Base-by-base conservation (phyloP, 805 yeast genomes). In the Candida morakotiae region DNA sequence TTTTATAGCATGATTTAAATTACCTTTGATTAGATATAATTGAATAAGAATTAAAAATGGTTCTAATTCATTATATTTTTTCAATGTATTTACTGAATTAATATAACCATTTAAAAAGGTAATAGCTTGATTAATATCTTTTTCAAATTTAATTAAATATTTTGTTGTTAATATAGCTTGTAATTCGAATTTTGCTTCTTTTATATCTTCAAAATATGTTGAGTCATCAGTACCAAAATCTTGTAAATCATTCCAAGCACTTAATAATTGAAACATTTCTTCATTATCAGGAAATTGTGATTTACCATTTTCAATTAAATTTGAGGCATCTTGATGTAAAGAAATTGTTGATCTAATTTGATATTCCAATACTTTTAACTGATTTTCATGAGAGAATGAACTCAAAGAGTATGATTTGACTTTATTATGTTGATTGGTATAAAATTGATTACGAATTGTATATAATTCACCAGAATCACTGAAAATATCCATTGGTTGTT, bases 361-460 rank as follows among this genome's bases (percentile, higher is more conserved):
- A 44, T 42, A 65, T 36, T 62, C 69, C 42, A 65, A 47, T n/a
- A 60, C 71, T 40, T 64, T 63, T 31, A 63, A 43, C 43, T 60
- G 69, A 34, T 52, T 55, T 44, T 49, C 70, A 4, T 40, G 55
- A 15, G 68, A 56, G 44, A 66, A 69, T 35, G 62, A 72, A 5
- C 60, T 66, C 23, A 64, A 39, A 25, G 54, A 30, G 36, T 69
- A 65, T 5, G 62, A 52, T 31, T 62, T 48, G 2, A 74, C 76
- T 47, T 69, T 64, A 9, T 60, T 51, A 52, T 69, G 75, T 48
- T 77, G 79, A 34, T 80, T 78, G 9, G 83, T 74, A 56, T 73
- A 80, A 60, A 77, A 81, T 41, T 74, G 75, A 49, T 77, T 81
- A 46, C 77, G 71, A 18, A 80, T 56, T 13, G 67, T 69, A 56